These are phyloP conservation scores for Domatiomyces catenatus DNA, from an alignment of 2,329 filamentous ascomycete species.

Conservation along the genomic window DNA sequence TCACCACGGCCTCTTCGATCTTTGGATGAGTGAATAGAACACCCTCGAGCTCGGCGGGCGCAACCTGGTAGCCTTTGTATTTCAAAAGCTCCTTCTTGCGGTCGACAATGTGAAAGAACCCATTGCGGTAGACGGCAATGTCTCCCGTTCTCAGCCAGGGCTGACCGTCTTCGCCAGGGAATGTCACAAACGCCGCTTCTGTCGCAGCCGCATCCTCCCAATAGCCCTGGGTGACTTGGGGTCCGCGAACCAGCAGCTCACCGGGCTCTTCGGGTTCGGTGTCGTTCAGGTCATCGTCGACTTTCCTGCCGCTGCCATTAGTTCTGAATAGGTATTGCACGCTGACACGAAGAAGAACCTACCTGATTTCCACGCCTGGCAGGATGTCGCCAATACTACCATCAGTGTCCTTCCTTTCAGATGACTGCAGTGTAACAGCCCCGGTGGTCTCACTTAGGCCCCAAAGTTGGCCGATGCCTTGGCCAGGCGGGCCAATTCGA, in stretches of 20 bases:
- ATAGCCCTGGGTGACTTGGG: conserved; percentile 17
- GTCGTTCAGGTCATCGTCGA: conserved; percentile 11
- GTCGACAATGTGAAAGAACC: conserved; percentile 74
- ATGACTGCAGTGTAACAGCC: conserved; percentile 32
- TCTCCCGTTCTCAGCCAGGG: conserved; percentile 23
- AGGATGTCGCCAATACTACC: conserved; percentile 29
- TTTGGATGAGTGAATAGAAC: conserved; percentile 27
- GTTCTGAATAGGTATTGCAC: not conserved
- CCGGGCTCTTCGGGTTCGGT: conserved; percentile 11
- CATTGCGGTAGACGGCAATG: conserved; percentile 25
- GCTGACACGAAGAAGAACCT: not conserved
- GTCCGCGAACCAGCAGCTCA: conserved; percentile 11
- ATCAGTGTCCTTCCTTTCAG: conserved; percentile 27
- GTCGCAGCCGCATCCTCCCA: conserved; percentile 21
- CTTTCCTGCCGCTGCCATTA: conserved; percentile 5
- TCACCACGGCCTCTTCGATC: conserved; percentile 40
- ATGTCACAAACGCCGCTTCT: conserved; percentile 16
- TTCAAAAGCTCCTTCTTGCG: conserved; percentile 46
- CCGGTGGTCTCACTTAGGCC: conserved; percentile 41
- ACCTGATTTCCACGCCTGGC: conserved; percentile 22
- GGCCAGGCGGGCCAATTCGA: conserved; percentile 28
- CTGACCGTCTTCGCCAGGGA: conserved; percentile 12
- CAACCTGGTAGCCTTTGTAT: conserved; percentile 50
- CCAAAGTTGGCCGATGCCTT: conserved; percentile 38
- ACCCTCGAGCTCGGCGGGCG: conserved; percentile 46